These are phyloP conservation scores for Cryptococcus sp. DNA, from an alignment of 1,284 basidiomycete genomes.

Conservation along the genomic window DNA sequence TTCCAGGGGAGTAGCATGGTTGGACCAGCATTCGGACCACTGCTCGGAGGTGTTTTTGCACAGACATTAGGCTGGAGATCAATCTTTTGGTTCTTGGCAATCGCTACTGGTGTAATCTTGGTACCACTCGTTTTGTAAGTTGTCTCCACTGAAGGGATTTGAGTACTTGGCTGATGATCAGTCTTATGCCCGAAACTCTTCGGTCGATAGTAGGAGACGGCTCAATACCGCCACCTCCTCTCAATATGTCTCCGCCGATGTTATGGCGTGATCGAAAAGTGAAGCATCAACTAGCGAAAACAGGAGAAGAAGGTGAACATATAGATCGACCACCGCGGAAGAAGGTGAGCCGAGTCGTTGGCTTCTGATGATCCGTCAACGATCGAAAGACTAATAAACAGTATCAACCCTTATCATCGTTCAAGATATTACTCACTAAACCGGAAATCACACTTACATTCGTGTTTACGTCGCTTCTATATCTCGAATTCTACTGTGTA, in stretches of 20 bases:
- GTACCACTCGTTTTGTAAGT: slow-evolving; percentile 34
- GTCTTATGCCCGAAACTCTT: slow-evolving; percentile 38
- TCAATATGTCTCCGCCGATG: slow-evolving; percentile 28
- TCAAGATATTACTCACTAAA: not conserved
- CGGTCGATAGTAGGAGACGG: slow-evolving; percentile 37
- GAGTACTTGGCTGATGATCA: slow-evolving; percentile 3
- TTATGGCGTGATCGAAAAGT: slow-evolving; percentile 6
- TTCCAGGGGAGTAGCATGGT: slow-evolving; percentile 34
- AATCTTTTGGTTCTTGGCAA: slow-evolving; percentile 42
- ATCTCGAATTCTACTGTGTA: slow-evolving; percentile 45
- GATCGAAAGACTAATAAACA: not conserved
- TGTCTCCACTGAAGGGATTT: not conserved
- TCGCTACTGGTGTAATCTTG: slow-evolving; percentile 30
- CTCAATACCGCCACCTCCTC: slow-evolving; percentile 23
- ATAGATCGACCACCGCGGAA: not conserved
- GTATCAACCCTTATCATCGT: not conserved
- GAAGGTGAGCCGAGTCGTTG: not conserved
- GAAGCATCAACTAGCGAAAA: not conserved
- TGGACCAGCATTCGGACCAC: slow-evolving; percentile 26
- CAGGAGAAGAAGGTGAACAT: slow-evolving; percentile 9
- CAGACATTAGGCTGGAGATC: slow-evolving; percentile 34
- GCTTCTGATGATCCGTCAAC: not conserved
- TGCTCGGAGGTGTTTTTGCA: slow-evolving; percentile 17
- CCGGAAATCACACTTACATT: slow-evolving; percentile 17
- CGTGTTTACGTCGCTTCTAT: slow-evolving; percentile 36